Base-by-base conservation (phyloP, 2,329 filamentous ascomycete species). In the Orbilia ellipsospora region DNA sequence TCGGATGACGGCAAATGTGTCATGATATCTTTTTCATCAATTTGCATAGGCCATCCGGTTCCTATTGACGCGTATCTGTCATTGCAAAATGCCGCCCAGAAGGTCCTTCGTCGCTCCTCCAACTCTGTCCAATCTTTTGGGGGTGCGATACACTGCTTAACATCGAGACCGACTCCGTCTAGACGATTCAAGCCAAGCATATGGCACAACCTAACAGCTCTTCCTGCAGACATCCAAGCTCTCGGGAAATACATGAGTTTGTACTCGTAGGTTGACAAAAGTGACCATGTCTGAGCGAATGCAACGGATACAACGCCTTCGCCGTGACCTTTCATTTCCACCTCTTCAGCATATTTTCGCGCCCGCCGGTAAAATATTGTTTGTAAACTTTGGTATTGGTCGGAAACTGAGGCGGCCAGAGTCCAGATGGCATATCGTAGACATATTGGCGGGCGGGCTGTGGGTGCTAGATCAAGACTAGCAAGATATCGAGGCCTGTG, bases 171-270 rank as follows among this genome's bases (percentile, higher is more conserved):
- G 2, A 84, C 83, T 4, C 93, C 92, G 80, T 98, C 95, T 57
- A 97, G 82, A 75, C 94, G 89, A 82, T 98, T 93, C 42, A 98
- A 84, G 7, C 94, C 93, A 84, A 97, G 93, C 94, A 98, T 97
- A 80, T 96, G 90, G 60, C 88, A 88, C 64, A 98, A 83, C 60
- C 94, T 88, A n/a, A 90, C 88, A 3, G 91, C 91, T 76, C 92
- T 87, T 20, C 94, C 95, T 1, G 92, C 90, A 78, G 92, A 97
- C 84, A 97, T 89, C 95, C 95, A 98, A 0, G 95, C 95, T 78
- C 95, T 86, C 0, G 95, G 94, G 79, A 98, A 98, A 82, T 93
- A 96, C 92, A 98, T 97, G 87, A 92, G 91, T 83, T 94, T 97
- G 85, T 97, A 98, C 82, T 99, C 95, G 80, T 96, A 97, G 0